Percentiles rank a stretch among this genome's conserved stretches.
Conservation (phyloP, 1,284 basidiomycete species). For the Polyporus tsugae region DNA sequence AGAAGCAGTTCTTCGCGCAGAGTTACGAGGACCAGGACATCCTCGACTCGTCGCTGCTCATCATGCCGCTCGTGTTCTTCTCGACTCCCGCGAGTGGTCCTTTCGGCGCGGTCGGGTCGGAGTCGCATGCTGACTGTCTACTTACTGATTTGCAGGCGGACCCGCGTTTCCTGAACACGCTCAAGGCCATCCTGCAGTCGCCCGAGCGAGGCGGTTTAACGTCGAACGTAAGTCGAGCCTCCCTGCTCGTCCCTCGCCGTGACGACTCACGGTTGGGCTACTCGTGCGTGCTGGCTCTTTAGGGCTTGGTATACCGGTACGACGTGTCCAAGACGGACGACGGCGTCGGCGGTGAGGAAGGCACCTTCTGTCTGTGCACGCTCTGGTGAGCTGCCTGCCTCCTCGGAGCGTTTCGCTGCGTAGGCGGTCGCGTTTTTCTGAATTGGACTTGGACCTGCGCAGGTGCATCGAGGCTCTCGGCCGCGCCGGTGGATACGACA, state of each 20-base stretch:
- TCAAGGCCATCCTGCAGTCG: conserved; percentile 82
- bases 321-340: conserved; percentile 85
- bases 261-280: neutral
- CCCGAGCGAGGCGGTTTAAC: conserved; percentile 90
- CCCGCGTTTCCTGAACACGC: conserved; percentile 84
- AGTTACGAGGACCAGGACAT: conserved; percentile 79
- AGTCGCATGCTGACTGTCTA: neutral
- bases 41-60: conserved; percentile 78
- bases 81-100: conserved; percentile 64
- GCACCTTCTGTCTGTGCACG: conserved; percentile 84
- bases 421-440: neutral
- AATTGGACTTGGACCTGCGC: neutral
- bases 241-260: neutral
- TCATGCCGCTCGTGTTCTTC: conserved; percentile 92
- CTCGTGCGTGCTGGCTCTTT: neutral
- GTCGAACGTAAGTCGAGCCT: conserved; percentile 68
- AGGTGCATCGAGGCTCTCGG: conserved; percentile 89
- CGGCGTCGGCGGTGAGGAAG: conserved; percentile 93
- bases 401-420: too few relatives aligned
- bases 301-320: conserved; percentile 82
- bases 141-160: conserved; percentile 70
- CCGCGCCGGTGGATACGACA: conserved; percentile 82
- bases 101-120: conserved; percentile 12
- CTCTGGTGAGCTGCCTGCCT: conserved; percentile 59
- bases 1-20: conserved; percentile 75